Conservation (phyloP, 805 yeast species). For the Saturnispora dispora region DNA sequence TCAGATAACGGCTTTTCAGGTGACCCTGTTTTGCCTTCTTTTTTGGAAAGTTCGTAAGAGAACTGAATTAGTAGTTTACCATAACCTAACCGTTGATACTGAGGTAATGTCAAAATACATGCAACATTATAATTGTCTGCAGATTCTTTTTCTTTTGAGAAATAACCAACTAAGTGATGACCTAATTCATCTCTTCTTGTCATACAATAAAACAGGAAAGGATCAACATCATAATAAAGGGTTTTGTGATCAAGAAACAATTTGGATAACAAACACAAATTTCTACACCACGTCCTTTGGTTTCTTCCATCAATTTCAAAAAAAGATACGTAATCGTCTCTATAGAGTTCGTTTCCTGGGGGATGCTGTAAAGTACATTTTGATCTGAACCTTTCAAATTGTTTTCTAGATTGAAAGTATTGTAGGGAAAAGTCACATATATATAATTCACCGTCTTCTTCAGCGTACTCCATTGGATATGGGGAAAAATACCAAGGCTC, state of each 20-base stretch:
- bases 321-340: slow-evolving; percentile 87
- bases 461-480: slow-evolving; percentile 89
- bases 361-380: slow-evolving; percentile 91
- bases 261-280: slow-evolving; percentile 82
- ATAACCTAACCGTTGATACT: slow-evolving; percentile 90
- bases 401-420: slow-evolving; percentile 82
- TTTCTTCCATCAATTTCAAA: slow-evolving; percentile 96
- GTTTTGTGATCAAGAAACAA: slow-evolving; percentile 93
- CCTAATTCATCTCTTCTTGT: slow-evolving; percentile 82
- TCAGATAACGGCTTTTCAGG: slow-evolving; percentile 97
- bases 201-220: slow-evolving; percentile 94
- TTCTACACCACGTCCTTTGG: slow-evolving; percentile 96
- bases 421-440: slow-evolving; percentile 87
- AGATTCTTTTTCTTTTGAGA: slow-evolving; percentile 93
- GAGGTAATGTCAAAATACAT: slow-evolving; percentile 92
- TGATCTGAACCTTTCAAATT: slow-evolving; percentile 82
- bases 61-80: slow-evolving; percentile 89
- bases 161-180: slow-evolving; percentile 93
- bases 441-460: slow-evolving; percentile 70
- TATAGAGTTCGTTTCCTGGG: slow-evolving; percentile 95
- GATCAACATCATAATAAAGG: slow-evolving; percentile 94
- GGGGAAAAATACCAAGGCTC: slow-evolving; percentile 99
- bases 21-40: slow-evolving; percentile 86
- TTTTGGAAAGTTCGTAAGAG: slow-evolving; percentile 81
- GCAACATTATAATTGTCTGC: slow-evolving; percentile 95